Evolutionary conservation across 225 moss, liverwort and hornwort genomes (phyloP).

Genomic region (Pleurozium schreberi): DNA sequence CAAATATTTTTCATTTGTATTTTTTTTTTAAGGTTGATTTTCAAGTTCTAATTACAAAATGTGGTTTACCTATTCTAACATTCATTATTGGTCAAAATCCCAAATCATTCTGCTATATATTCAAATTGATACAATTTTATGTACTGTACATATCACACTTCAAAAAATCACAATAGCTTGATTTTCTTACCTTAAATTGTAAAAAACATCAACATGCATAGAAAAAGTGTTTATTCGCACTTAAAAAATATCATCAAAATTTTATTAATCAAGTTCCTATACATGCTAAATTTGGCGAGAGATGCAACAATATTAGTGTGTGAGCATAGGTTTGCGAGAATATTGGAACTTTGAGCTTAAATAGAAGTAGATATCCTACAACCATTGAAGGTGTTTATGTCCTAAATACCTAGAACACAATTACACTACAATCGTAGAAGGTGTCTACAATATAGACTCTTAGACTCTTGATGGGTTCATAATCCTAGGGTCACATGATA

Average conservation of each 20-base stretch:
- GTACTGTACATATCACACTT: neutral
- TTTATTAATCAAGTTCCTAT: neutral
- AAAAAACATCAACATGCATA: neutral
- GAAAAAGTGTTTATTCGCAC: neutral
- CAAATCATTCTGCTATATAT: neutral
- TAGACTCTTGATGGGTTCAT: too few species aligned
- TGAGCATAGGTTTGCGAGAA: too few species aligned
- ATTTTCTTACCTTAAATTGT: neutral
- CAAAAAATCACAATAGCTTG: neutral
- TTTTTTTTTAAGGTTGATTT: neutral
- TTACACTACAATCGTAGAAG: too few species aligned
- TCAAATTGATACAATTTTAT: neutral
- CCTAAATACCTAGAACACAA: too few species aligned
- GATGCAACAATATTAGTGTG: too few species aligned
- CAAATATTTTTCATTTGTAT: too few species aligned
- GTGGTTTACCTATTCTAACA: neutral
- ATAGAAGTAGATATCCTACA: too few species aligned
- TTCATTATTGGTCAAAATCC: neutral
- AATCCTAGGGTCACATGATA: too few species aligned
- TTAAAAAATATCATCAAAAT: neutral
- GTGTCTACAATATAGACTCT: too few species aligned
- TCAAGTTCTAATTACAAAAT: fast-evolving
- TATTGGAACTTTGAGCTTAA: too few species aligned
- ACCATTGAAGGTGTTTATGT: too few species aligned
- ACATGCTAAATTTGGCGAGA: too few species aligned